Evolutionary conservation across 371 early-diverging fungal genomes (phyloP).

Genomic region (Scutellospora calospora): DNA sequence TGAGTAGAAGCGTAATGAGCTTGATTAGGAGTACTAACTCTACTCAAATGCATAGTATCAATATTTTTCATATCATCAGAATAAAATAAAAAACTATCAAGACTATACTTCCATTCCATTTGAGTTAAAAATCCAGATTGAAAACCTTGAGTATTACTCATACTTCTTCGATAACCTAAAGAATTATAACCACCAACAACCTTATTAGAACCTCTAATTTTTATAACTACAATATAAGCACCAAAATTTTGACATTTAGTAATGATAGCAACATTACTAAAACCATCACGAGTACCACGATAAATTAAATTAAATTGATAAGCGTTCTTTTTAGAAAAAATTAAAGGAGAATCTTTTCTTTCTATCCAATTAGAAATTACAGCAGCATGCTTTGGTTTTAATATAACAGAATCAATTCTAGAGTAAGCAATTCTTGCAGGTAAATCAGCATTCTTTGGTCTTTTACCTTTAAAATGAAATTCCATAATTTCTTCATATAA

Average conservation of each 20-base stretch:
- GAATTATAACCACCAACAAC: constrained; percentile 47
- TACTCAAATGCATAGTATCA: not conserved
- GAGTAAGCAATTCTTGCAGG: not conserved
- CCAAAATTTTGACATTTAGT: constrained; percentile 40
- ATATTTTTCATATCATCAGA: too few species aligned
- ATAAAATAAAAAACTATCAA: too few species aligned
- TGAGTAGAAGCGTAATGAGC: not conserved
- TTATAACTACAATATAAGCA: constrained; percentile 41
- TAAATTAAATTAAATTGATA: not conserved
- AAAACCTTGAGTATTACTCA: too few species aligned
- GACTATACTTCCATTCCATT: too few species aligned
- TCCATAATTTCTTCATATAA: not conserved
- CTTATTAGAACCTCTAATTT: constrained; percentile 23
- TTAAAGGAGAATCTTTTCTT: not conserved
- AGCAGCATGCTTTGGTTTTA: constrained; percentile 24
- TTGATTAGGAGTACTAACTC: not conserved
- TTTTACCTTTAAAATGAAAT: not conserved
- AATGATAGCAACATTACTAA: constrained; percentile 35
- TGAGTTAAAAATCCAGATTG: too few species aligned
- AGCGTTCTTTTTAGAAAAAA: not conserved
- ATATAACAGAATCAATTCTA: constrained; percentile 11
- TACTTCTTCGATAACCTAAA: constrained; percentile 17
- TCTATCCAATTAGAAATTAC: constrained; percentile 32
- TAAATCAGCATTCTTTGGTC: not conserved
- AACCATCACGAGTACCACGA: constrained; percentile 39